Base-by-base conservation (phyloP, 2,329 filamentous ascomycete species). In the Pezicula radicicola region DNA sequence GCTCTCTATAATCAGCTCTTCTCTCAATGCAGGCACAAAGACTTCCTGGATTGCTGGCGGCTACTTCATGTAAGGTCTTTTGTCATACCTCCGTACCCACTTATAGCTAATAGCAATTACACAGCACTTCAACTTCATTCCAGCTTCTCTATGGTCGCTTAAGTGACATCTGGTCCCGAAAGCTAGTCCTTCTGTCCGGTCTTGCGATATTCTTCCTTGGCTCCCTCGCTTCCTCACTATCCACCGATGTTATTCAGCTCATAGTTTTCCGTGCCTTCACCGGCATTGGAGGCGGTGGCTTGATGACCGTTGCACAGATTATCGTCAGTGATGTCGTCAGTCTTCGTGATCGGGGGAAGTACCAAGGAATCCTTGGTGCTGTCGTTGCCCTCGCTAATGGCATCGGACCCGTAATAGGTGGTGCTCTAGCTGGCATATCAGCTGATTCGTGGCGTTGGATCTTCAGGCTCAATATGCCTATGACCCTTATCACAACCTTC, bases 31-130 rank as follows among this genome's bases (percentile, higher is more conserved):
- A 13, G 75, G 72, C 45, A 67, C 73, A 28, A 72, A 81, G 53
- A 71, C 74, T 0, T 75, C 78, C 0, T 83, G 79, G 79, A 78
- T 82, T 42, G 76, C 78, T 1, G 74, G 72, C 8, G 77, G 74
- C 13, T 83, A 80, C 48, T 82, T 81, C 61, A 76, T 82, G 76
- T 77, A 55, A 56, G 75, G 28, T 66, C 47, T 61, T 2, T 21
- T 40, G n/a, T 40, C 42, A 45, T 33, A 33, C 3, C 25, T 13
- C 27, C 8, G 4, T 40, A 13, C 37, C 8, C 15, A 19, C 15
- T 40, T 16, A 40, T 40, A 15, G 19, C 37, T 40, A 4, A 40
- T 13, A 1, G 12, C 46, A 42, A 43, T 6, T 36, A 18, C 28
- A 16, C 39, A 51, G 41, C 13, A 44, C 51, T 3, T 44, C 51